phyloP scores from a whole-genome alignment of 352 stramenopile genomes.

The Pythium phragmiticola region DNA sequence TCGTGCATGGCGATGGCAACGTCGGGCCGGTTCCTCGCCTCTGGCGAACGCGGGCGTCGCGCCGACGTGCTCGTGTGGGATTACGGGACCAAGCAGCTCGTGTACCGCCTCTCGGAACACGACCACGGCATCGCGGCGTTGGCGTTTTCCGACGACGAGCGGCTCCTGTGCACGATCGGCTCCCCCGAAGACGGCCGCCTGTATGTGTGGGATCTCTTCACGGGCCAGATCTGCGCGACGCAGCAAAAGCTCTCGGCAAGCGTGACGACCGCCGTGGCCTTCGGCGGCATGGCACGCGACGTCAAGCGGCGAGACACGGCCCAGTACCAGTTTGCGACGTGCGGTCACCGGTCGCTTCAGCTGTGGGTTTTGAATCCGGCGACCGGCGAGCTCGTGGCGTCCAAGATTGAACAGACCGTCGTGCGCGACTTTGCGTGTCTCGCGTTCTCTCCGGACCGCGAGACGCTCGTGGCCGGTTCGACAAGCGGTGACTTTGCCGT shows the following conservation, averaged over 20 bases:
- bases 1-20: conserved; percentile 76
- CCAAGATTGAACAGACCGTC: conserved; percentile 76
- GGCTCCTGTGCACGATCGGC: conserved; percentile 82
- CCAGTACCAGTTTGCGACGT: conserved; percentile 89
- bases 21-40: conserved; percentile 80
- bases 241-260: conserved; percentile 67
- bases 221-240: conserved; percentile 85
- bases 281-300: conserved; percentile 85
- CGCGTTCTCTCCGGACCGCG: conserved; percentile 74
- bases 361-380: conserved; percentile 89
- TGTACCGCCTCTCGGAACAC: conserved; percentile 90
- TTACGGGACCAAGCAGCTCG: conserved; percentile 54
- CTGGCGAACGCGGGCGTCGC: conserved; percentile 73
- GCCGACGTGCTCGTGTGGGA: conserved; percentile 92
- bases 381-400: conserved; percentile 64
- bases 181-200: conserved; percentile 77
- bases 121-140: conserved; percentile 86
- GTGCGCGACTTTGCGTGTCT: conserved; percentile 85
- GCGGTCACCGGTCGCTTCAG: conserved; percentile 64
- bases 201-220: conserved; percentile 90
- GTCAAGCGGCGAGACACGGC: conserved; percentile 89
- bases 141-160: conserved; percentile 91
- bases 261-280: conserved; percentile 61
- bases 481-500: conserved; percentile 88
- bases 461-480: conserved; percentile 82